A percentile compares a stretch with the other conserved stretches of the same genome.
These are phyloP conservation scores for Funneliformis mosseae DNA, from an alignment of 192 early-diverging fungal genomes.

Conservation along the genomic window DNA sequence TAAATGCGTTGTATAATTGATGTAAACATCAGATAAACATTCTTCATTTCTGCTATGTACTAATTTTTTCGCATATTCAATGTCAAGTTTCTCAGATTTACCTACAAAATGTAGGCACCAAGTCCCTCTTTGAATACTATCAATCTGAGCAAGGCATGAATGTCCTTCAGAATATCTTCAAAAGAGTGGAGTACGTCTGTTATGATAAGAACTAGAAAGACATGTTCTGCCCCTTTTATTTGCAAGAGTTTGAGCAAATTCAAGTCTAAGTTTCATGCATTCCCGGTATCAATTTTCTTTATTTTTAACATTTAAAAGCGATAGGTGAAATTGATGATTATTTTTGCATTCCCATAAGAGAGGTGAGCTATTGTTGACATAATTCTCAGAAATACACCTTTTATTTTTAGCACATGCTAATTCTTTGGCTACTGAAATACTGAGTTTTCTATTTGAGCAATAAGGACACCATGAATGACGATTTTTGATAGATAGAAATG, in stretches of 20 bases:
- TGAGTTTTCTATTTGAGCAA: slow-evolving; percentile 14
- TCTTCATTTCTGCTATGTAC: too few relatives aligned
- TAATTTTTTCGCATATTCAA: too few relatives aligned
- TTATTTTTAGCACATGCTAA: neutral
- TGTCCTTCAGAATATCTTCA: slow-evolving; percentile 20
- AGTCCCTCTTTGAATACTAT: slow-evolving; percentile 11
- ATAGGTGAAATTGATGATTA: slow-evolving; percentile 9
- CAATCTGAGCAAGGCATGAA: neutral
- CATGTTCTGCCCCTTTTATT: neutral
- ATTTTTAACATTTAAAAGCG: slow-evolving; percentile 8
- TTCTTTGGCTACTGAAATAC: slow-evolving; percentile 8
- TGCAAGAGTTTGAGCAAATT: slow-evolving; percentile 13
- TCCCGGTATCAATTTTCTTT: neutral
- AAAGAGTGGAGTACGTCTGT: slow-evolving; percentile 6
- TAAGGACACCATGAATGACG: slow-evolving; percentile 7
- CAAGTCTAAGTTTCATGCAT: slow-evolving; percentile 5
- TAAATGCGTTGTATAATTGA: too few relatives aligned
- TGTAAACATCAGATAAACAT: too few relatives aligned
- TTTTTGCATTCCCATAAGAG: slow-evolving; percentile 22
- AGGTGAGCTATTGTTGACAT: slow-evolving; percentile 20
- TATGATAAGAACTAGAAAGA: neutral
- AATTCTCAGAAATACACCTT: slow-evolving; percentile 9
- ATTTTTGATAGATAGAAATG: neutral
- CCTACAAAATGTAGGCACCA: neutral
- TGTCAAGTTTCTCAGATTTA: too few relatives aligned